A percentile compares a stretch with the other conserved stretches of the same genome.
Evolutionary conservation across 73 alveolate genomes (phyloP).

Genomic region (Tetrahymena elliotti): DNA sequence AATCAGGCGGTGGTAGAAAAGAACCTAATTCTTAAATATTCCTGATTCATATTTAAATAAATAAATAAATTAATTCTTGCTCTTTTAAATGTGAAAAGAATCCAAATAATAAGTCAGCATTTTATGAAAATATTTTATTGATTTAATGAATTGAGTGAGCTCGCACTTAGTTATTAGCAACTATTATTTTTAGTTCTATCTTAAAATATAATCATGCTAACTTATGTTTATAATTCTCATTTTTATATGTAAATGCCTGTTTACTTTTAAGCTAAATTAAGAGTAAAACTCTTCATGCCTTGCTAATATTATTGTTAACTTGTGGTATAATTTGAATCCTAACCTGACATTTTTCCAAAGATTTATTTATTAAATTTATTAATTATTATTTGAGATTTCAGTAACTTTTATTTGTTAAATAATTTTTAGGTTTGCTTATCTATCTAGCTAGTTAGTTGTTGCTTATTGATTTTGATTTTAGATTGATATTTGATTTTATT

Average conservation of each 20-base stretch:
- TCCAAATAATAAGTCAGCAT: neutral
- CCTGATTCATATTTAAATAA: neutral
- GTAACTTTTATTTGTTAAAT: neutral
- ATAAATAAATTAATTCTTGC: neutral
- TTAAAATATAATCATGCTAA: no score
- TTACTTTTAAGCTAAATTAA: neutral
- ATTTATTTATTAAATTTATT: neutral
- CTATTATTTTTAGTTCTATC: no score
- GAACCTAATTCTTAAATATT: neutral
- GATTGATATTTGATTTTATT: neutral
- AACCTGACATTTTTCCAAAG: neutral
- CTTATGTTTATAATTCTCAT: neutral
- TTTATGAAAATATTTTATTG: no score
- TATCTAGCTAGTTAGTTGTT: neutral
- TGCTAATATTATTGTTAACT: neutral
- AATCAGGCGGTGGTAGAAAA: neutral
- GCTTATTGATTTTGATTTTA: neutral
- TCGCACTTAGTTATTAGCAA: no score
- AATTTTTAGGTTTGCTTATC: neutral
- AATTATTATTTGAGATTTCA: neutral
- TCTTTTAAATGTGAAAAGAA: no score
- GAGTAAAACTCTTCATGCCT: neutral
- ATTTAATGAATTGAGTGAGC: no score
- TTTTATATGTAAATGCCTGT: neutral
- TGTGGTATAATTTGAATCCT: neutral